phyloP scores from a whole-genome alignment of 2,329 filamentous ascomycete genomes.

The Fusarium avenaceum region DNA sequence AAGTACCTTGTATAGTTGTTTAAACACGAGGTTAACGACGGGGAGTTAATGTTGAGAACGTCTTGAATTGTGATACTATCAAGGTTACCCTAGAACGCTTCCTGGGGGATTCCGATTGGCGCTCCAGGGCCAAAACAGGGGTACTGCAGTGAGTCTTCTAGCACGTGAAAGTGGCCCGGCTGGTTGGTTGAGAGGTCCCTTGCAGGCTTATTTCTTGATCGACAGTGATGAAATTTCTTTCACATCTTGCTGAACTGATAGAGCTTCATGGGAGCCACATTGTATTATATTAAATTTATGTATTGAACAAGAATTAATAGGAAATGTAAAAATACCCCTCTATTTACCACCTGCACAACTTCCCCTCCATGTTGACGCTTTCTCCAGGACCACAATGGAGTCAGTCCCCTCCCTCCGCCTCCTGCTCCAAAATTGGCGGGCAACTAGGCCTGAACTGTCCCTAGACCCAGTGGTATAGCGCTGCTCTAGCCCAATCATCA shows the following conservation, averaged over 20 bases:
- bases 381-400: slow-evolving; percentile 35
- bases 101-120: slow-evolving; percentile 31
- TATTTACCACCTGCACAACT: neutral
- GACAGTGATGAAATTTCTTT: neutral
- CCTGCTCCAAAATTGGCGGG: slow-evolving; percentile 30
- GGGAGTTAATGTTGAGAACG: neutral
- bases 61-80: neutral
- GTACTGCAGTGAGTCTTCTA: slow-evolving; percentile 13
- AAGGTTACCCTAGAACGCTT: slow-evolving; percentile 23
- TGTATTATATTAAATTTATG: neutral
- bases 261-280: neutral
- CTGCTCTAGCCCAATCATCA: slow-evolving; percentile 42
- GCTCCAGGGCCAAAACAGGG: neutral
- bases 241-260: neutral
- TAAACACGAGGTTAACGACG: neutral
- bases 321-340: neutral
- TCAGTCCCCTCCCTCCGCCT: neutral
- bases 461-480: slow-evolving; percentile 42
- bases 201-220: neutral
- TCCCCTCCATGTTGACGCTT: slow-evolving; percentile 6
- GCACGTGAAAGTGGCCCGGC: slow-evolving; percentile 48
- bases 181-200: slow-evolving; percentile 40
- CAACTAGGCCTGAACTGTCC: slow-evolving; percentile 36
- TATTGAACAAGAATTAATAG: neutral
- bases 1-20: neutral